phyloP scores from a whole-genome alignment of 225 moss, liverwort and hornwort genomes.

The Marchantia paleacea region DNA sequence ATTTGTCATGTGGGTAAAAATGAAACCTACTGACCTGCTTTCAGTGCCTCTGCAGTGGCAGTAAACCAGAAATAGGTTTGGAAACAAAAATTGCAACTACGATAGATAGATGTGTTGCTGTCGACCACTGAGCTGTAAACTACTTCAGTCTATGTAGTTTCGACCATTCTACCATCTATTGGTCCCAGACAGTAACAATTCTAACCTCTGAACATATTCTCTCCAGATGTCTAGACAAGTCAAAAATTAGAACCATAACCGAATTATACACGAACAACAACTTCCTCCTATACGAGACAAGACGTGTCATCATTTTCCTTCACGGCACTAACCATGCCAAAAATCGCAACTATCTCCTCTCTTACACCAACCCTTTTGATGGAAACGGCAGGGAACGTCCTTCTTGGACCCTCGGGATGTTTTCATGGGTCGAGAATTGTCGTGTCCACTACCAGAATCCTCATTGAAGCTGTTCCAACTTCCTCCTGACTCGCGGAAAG shows the following conservation, averaged over 20 bases:
- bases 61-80: no score
- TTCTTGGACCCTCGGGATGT: constrained; percentile 59
- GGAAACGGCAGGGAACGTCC: constrained; percentile 86
- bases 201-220: background rate
- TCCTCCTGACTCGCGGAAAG: constrained; percentile 47
- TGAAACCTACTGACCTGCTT: background rate
- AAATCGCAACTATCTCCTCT: constrained; percentile 92
- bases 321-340: constrained; percentile 64
- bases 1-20: background rate
- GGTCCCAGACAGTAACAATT: constrained; percentile 1
- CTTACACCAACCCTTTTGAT: constrained; percentile 84
- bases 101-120: background rate
- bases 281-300: background rate
- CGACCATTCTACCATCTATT: background rate
- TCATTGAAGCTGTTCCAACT: constrained; percentile 32
- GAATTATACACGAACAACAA: constrained; percentile 1
- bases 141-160: background rate
- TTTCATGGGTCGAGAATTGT: constrained; percentile 37
- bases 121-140: constrained; percentile 2
- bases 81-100: constrained; percentile 10
- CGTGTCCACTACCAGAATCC: constrained; percentile 29
- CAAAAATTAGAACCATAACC: constrained; percentile 11
- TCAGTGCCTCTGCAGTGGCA: background rate
- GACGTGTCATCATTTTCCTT: background rate
- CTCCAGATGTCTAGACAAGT: background rate